Evolutionary conservation across 345 rosid genomes (phyloP).

Genomic region (Corchorus olitorius): DNA sequence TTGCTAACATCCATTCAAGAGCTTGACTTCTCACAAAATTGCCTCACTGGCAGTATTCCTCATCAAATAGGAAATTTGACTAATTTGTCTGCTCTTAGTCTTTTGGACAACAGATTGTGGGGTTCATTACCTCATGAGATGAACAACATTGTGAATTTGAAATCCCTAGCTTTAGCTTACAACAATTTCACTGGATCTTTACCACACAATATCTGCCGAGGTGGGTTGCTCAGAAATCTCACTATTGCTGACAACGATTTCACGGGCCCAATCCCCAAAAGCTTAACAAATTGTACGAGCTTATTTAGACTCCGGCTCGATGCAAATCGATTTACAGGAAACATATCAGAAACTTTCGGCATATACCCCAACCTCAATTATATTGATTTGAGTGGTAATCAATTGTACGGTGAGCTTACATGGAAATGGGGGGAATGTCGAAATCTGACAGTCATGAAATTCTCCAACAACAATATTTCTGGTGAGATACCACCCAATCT

Average conservation of each 20-base stretch:
- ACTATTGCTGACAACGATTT: slow-evolving; percentile 25
- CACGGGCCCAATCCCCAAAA: slow-evolving; percentile 24
- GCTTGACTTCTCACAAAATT: too few relatives aligned
- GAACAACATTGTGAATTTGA: slow-evolving; percentile 17
- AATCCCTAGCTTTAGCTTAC: slow-evolving; percentile 5
- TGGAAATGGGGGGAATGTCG: slow-evolving; percentile 35
- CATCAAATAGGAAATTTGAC: slow-evolving; percentile 22
- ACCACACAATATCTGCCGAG: slow-evolving; percentile 24
- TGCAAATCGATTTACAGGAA: slow-evolving; percentile 29
- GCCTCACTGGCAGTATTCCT: too few relatives aligned
- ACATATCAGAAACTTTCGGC: slow-evolving; percentile 30
- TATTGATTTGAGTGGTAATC: slow-evolving; percentile 40
- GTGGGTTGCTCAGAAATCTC: slow-evolving; percentile 11
- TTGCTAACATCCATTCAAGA: too few relatives aligned
- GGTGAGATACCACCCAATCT: slow-evolving; percentile 34
- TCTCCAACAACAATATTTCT: slow-evolving; percentile 29
- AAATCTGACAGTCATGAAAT: neutral
- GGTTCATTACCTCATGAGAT: slow-evolving; percentile 29
- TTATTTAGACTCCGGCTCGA: slow-evolving; percentile 28
- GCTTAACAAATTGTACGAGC: slow-evolving; percentile 37
- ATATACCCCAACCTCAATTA: slow-evolving; percentile 26
- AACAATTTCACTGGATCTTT: slow-evolving; percentile 21
- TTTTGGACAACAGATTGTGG: slow-evolving; percentile 18
- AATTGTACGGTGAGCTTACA: slow-evolving; percentile 34
- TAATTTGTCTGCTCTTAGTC: slow-evolving; percentile 6